A percentile compares a stretch with the other conserved stretches of the same genome.
phyloP scores from a whole-genome alignment of 768 basidiomycete species.

The Podaxis carcinomalis region DNA sequence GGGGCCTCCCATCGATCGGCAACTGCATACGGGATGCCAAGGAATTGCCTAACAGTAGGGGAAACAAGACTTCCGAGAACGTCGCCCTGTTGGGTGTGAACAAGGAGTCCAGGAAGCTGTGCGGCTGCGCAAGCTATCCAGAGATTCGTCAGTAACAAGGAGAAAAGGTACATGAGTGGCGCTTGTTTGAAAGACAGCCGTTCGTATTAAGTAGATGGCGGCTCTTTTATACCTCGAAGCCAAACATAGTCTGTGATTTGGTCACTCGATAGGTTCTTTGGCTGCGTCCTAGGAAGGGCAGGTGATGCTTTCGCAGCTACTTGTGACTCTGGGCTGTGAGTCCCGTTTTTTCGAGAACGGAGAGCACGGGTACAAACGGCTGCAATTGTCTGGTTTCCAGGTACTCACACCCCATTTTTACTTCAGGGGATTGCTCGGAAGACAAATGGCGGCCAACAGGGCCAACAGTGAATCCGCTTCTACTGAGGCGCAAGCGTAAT shows the following conservation, averaged over 20 bases:
- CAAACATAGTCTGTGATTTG: not conserved
- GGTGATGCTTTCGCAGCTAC: not conserved
- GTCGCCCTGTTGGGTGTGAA: conserved; percentile 27
- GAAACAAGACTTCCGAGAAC: conserved; percentile 24
- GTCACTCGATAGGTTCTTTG: too few relatives aligned
- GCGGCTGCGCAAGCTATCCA: not conserved
- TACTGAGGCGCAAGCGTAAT: too few relatives aligned
- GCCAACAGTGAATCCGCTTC: too few relatives aligned
- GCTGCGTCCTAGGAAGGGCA: not conserved
- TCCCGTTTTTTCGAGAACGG: not conserved
- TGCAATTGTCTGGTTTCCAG: not conserved
- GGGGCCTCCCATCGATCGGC: conserved; percentile 31
- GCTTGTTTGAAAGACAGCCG: not conserved
- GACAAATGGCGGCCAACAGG: too few relatives aligned
- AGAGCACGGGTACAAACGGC: not conserved
- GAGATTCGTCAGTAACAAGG: not conserved
- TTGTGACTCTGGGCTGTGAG: not conserved
- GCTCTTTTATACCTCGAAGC: not conserved
- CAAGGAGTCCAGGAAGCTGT: conserved; percentile 17
- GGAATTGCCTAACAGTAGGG: conserved; percentile 28
- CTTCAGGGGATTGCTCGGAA: not conserved
- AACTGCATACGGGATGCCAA: conserved; percentile 30
- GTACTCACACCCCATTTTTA: too few relatives aligned
- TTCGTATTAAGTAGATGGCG: not conserved
- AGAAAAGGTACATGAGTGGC: not conserved